Evolutionary conservation across 2,329 filamentous ascomycete genomes (phyloP), one percentile per base, ranked within the genome.

Genomic region (Thielaviopsis populi): DNA sequence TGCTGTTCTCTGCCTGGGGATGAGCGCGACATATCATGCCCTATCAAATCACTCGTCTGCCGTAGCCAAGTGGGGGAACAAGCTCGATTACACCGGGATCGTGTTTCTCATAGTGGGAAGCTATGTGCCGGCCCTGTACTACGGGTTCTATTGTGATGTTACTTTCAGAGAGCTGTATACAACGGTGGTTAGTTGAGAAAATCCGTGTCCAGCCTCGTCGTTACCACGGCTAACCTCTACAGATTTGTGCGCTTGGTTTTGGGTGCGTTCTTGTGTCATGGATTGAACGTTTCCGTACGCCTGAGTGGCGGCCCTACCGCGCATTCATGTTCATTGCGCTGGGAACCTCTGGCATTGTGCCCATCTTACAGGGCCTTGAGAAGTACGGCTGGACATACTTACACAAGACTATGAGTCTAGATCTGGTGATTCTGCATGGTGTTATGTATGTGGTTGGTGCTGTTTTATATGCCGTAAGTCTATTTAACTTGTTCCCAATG

Each of bases 31-130:
- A 2, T 99, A 85, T 72, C 94, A 99, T 72, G 82, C 88, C 1
- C 81, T 96, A 59, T 84, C 80, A 24, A 96, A 96, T 68, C 94
- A 99, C 73, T 94, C 88, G 19, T 82, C 84, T 43, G 74, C 75
- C 1, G 89, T 96, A 15, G 85, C 87, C 1, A 85, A 83, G 67
- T 88, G 90, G 78, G 91, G 91, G 11, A 97, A 97, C 73, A 89
- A 95, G 73, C 77, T 97, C 64, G 94, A 99, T 72, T 97, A 99
- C 72, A 83, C 92, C 4, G 94, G 94, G 6, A 99, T 99, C 69
- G 89, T 97, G 37, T 83, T 86, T 59, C 77, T 99, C 68, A 97
- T 97, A 66, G 88, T 92, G 68, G 94, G 94, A 6, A 92, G 87
- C 72, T 96, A 92, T 71, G 83, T 97, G 56, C 91, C 94, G 1